These are phyloP conservation scores for Fraxinus americana DNA, from an alignment of 257 asterid genomes.

Conservation along the genomic window DNA sequence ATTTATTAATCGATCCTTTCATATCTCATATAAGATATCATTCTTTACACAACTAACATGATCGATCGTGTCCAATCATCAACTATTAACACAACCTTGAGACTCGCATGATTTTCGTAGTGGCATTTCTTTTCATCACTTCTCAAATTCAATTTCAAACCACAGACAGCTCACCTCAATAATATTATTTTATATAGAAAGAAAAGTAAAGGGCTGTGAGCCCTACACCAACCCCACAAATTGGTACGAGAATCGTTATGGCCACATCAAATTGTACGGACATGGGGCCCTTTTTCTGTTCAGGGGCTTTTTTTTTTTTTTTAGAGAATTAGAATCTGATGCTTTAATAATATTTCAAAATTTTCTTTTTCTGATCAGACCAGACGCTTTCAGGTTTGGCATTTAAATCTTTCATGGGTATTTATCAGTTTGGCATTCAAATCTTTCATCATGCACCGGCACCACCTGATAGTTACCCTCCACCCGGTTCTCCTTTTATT, in stretches of 20 bases:
- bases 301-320: background rate
- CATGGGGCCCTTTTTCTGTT: conserved; percentile 23
- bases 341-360: background rate
- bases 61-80: background rate
- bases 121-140: no score
- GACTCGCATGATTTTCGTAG: background rate
- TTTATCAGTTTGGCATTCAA: no score
- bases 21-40: no score
- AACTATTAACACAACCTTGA: background rate
- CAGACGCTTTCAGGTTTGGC: background rate
- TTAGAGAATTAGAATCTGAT: background rate
- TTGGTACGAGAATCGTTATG: background rate
- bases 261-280: conserved; percentile 38
- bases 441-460: no score
- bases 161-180: background rate
- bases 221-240: background rate
- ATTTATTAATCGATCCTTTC: no score
- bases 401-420: background rate
- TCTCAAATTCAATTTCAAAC: background rate
- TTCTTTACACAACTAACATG: no score
- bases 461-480: background rate
- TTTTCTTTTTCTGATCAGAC: background rate
- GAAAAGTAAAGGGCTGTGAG: background rate
- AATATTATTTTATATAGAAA: background rate
- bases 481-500: no score